Conservation (phyloP, 805 yeast genomes). For the Barnettozyma vustinii region DNA sequence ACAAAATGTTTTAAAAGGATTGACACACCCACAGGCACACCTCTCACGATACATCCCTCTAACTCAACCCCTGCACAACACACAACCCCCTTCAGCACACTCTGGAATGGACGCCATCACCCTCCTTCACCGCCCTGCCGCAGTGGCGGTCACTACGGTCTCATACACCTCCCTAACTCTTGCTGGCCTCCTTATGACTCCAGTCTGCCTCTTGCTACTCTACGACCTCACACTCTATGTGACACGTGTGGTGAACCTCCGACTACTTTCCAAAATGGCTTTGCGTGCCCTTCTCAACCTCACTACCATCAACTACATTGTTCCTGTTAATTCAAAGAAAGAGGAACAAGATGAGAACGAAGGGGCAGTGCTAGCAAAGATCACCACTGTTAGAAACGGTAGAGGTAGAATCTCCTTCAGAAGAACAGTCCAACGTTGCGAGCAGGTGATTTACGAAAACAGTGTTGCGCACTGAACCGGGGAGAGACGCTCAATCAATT, state of each 20-base stretch:
- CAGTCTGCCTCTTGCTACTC: conserved; percentile 12
- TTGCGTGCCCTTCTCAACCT: conserved; percentile 1
- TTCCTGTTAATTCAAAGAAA: background rate
- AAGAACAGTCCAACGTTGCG: conserved; percentile 10
- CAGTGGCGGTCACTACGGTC: background rate
- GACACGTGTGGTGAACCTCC: conserved; percentile 11
- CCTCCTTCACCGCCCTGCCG: background rate
- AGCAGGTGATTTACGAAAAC: conserved; percentile 18
- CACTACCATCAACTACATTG: background rate
- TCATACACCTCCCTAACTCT: background rate
- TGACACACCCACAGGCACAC: background rate
- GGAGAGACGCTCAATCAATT: background rate
- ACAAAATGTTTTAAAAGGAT: background rate
- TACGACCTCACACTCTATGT: conserved; percentile 18
- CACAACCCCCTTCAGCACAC: background rate
- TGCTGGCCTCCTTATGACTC: background rate
- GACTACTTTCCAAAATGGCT: conserved; percentile 1
- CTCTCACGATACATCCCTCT: background rate
- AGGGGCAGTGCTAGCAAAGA: background rate
- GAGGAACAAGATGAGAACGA: background rate
- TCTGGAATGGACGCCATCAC: background rate
- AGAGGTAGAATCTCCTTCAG: conserved; percentile 9
- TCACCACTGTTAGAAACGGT: conserved; percentile 3
- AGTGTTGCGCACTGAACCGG: conserved; percentile 4
- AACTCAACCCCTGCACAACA: background rate